A percentile compares a stretch with the other conserved stretches of the same genome.
phyloP scores from a whole-genome alignment of 768 basidiomycete genomes.

The Candolleomyces eurysporus region DNA sequence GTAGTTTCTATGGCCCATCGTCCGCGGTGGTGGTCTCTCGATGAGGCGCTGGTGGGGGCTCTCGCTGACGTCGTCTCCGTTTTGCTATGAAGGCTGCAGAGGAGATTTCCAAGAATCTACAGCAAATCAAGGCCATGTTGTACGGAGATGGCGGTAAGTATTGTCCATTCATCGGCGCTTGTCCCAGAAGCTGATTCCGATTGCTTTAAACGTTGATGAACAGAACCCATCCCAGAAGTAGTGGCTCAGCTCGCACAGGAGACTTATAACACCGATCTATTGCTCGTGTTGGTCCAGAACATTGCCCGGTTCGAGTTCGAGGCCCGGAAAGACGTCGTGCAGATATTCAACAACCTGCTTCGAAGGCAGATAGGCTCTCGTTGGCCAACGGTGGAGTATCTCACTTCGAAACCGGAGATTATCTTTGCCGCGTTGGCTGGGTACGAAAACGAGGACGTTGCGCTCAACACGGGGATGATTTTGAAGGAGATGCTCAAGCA shows the following conservation, averaged over 20 bases:
- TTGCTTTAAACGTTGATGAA: conserved; percentile 3
- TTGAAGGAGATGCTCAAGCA: conserved; percentile 95
- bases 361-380: conserved; percentile 91
- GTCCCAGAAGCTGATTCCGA: not conserved
- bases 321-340: conserved; percentile 81
- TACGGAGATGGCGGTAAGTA: conserved; percentile 83
- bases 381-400: conserved; percentile 96
- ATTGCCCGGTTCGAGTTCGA: conserved; percentile 93
- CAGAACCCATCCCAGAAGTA: conserved; percentile 84
- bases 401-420: conserved; percentile 68
- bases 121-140: conserved; percentile 85
- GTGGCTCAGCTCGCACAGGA: conserved; percentile 96
- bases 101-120: conserved; percentile 85
- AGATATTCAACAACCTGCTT: conserved; percentile 86
- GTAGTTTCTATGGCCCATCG: not conserved
- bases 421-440: conserved; percentile 86
- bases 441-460: conserved; percentile 94
- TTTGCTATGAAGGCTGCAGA: conserved; percentile 66
- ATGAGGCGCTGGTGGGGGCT: not conserved
- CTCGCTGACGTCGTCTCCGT: conserved; percentile 2
- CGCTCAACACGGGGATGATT: conserved; percentile 97
- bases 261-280: conserved; percentile 87
- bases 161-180: not conserved
- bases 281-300: conserved; percentile 76
- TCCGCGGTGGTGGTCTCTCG: not conserved